These are phyloP conservation scores for Rhynchospora breviuscula DNA, from an alignment of 176 grass and related monocot genomes.

Conservation along the genomic window DNA sequence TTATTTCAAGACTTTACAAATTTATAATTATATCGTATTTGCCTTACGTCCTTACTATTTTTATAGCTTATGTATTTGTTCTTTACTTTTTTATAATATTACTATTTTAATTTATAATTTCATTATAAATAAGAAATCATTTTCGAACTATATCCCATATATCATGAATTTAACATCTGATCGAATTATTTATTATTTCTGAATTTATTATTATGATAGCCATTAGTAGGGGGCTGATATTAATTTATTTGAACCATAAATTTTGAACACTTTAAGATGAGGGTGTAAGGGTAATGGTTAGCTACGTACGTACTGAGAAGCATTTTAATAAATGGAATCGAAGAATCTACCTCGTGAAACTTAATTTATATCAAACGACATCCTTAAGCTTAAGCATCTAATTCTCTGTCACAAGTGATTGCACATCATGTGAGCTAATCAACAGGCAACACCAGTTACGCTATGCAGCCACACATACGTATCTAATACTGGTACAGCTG, in stretches of 20 bases:
- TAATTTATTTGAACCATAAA: neutral
- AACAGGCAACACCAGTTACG: neutral
- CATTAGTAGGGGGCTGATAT: neutral
- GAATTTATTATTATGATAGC: neutral
- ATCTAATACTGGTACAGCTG: too few species aligned
- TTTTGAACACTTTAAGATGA: neutral
- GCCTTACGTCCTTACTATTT: neutral
- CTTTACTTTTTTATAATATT: neutral
- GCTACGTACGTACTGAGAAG: neutral
- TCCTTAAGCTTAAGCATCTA: neutral
- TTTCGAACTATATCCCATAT: neutral
- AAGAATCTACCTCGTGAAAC: slow-evolving; percentile 15
- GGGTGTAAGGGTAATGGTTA: neutral
- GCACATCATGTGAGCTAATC: neutral
- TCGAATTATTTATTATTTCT: neutral
- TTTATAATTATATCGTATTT: neutral
- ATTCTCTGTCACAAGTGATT: slow-evolving; percentile 5
- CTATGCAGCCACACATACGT: too few species aligned
- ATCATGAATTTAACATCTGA: neutral
- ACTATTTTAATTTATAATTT: neutral
- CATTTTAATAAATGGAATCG: neutral
- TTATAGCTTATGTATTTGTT: neutral
- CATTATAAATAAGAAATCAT: neutral
- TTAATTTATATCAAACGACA: neutral
- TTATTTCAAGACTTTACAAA: neutral